These are phyloP conservation scores for Penicillium dipodomyicola DNA, from an alignment of 495 filamentous ascomycete species.

Conservation along the genomic window DNA sequence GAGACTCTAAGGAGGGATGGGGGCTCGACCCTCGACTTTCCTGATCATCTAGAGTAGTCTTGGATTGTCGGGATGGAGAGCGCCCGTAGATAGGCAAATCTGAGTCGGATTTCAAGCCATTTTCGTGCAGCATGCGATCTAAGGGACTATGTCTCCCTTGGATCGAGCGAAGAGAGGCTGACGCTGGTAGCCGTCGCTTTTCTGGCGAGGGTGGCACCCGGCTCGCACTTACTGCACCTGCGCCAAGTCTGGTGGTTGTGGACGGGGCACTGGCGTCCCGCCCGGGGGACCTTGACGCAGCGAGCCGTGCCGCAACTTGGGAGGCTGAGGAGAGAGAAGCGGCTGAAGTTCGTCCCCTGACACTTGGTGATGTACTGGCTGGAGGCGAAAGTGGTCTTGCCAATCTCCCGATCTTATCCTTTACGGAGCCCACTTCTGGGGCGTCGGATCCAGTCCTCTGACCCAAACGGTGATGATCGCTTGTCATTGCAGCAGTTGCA, in stretches of 20 bases:
- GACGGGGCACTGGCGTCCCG: constrained; percentile 12
- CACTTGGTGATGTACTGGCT: constrained; percentile 5
- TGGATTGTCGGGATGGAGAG: constrained; percentile 16
- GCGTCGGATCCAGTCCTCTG: constrained; percentile 23
- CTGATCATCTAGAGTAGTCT: constrained; percentile 12
- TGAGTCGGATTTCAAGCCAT: constrained; percentile 14
- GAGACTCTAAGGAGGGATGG: constrained; percentile 20
- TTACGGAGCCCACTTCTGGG: constrained; percentile 42
- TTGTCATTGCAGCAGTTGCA: constrained; percentile 19
- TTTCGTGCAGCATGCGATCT: constrained; percentile 19
- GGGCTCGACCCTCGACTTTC: constrained; percentile 15
- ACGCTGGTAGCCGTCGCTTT: constrained; percentile 17
- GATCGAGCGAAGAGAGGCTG: constrained; percentile 17
- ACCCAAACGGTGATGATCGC: constrained; percentile 20
- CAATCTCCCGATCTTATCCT: constrained; percentile 42
- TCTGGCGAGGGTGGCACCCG: constrained; percentile 15
- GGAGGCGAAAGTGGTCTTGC: constrained; percentile 20
- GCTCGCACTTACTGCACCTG: constrained; percentile 25
- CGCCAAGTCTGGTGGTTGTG: constrained; percentile 21
- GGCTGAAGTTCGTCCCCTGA: constrained; percentile 14
- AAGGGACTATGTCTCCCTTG: constrained; percentile 3
- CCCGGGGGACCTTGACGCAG: constrained; percentile 32
- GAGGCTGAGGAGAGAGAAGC: constrained; percentile 23
- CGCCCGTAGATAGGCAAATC: constrained; percentile 6
- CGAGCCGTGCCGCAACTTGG: constrained; percentile 41